Evolutionary conservation across 73 alveolate species (phyloP), one percentile per base, ranked within the genome.

Genomic region (Loxodes magnus): DNA sequence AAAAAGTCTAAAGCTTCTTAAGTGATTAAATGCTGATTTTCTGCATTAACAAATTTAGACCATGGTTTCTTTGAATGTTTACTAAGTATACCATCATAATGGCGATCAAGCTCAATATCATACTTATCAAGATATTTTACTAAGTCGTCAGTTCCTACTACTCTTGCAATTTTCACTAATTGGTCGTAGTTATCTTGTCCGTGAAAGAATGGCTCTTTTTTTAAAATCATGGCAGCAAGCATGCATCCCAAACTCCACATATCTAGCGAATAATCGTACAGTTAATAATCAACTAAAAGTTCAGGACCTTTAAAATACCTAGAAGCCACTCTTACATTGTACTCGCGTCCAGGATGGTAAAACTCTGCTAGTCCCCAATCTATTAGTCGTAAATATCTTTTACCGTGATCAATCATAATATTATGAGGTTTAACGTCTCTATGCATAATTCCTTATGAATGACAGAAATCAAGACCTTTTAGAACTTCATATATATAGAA

Each of bases 331-430:
- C 98, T 64, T 19, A 90, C 98, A 56, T 90, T 90, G 72, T 90
- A 90, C 67, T 90, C 98, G 24, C 87, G 65, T 6, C 84, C 88
- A 5, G 94, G 92, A 46, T 77, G 93, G 66, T 88, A 90, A 69
- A 84, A 90, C 73, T 90, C 98, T 12, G 98, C 98, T 30, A 90
- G 88, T 4, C 98, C 98, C 98, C 98, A 90, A 63, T 90, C 98
- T 48, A 90, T 90, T 9, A 90, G 71, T 53, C 96, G 76, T 46
- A 90, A 64, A 36, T 81, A 70, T 70, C 79, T 79, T 20, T 51
- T 64, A 19, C 72, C 67, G 46, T 88, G 98, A 57, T 90, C 96
- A n/a, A 90, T 92, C 83, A 90, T 90, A 39, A 90, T 71, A 59
- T 90, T 90, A 73, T 90, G 96, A 12, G 98, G 98, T 63, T 90